Conservation (phyloP, 177 flowering plant species). For the Vitis hybrid region DNA sequence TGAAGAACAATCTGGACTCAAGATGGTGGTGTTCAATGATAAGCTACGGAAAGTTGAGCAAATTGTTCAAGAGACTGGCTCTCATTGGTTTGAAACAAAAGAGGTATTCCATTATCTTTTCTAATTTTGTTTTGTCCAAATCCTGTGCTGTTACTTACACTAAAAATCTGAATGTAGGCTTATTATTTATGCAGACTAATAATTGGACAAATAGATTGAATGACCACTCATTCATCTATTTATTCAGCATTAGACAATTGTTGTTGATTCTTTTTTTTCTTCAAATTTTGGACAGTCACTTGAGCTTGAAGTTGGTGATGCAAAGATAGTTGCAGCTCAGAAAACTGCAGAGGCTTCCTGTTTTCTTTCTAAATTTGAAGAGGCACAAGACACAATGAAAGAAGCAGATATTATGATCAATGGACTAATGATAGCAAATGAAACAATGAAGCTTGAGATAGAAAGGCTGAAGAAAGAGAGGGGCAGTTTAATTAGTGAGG, state of each 20-base stretch:
- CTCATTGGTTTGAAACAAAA: constrained; percentile 44
- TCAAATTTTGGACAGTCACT: constrained; percentile 41
- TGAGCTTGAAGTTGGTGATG: constrained; percentile 60
- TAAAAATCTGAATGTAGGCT: too few species aligned
- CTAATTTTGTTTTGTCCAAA: neutral
- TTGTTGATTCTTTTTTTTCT: neutral
- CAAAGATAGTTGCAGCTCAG: constrained; percentile 55
- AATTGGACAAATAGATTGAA: too few species aligned
- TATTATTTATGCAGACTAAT: too few species aligned
- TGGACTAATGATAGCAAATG: constrained; percentile 72
- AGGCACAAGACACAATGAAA: constrained; percentile 71
- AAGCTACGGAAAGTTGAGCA: constrained; percentile 46
- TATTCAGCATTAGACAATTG: too few species aligned
- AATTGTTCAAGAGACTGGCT: constrained; percentile 35
- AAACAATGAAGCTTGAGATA: constrained; percentile 60
- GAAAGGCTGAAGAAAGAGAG: constrained; percentile 55
- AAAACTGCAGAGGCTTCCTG: constrained; percentile 70
- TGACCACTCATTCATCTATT: too few species aligned
- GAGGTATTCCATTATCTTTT: constrained; percentile 42
- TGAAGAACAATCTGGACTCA: constrained; percentile 38
- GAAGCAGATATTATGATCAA: constrained; percentile 87
- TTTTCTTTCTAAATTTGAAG: constrained; percentile 70
- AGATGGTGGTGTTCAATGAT: constrained; percentile 37
- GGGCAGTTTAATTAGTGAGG: constrained; percentile 37
- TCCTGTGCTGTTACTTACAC: too few species aligned